Percentiles rank a stretch among this genome's conserved stretches.
phyloP scores from a whole-genome alignment of 2,329 filamentous ascomycete genomes.

The Acrocalymma vagum region DNA sequence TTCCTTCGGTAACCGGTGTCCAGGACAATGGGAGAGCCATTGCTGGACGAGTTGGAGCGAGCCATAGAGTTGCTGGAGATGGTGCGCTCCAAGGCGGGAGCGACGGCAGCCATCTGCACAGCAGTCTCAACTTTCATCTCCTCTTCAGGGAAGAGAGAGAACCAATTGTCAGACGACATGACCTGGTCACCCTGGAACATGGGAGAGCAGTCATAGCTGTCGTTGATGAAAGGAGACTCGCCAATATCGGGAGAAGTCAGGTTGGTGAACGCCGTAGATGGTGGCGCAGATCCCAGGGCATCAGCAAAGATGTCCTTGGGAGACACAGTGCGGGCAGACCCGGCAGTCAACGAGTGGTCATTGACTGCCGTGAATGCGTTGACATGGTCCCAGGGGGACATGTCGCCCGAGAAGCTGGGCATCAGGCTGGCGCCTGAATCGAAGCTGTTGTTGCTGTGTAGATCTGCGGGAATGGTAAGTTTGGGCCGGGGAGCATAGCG shows the following conservation, averaged over 20 bases:
- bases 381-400: slow-evolving; percentile 37
- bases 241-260: slow-evolving; percentile 83
- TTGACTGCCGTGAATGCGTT: slow-evolving; percentile 57
- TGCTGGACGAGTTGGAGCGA: slow-evolving; percentile 44
- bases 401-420: slow-evolving; percentile 49
- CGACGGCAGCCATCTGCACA: slow-evolving; percentile 31
- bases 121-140: slow-evolving; percentile 36
- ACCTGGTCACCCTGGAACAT: slow-evolving; percentile 70
- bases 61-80: slow-evolving; percentile 47
- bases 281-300: slow-evolving; percentile 77
- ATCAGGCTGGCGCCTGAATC: slow-evolving; percentile 59
- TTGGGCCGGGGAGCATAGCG: slow-evolving; percentile 16
- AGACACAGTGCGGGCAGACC: slow-evolving; percentile 71
- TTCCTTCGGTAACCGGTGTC: slow-evolving; percentile 48
- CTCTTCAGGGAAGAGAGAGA: slow-evolving; percentile 73
- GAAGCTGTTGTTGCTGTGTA: slow-evolving; percentile 50
- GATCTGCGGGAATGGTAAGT: slow-evolving; percentile 44
- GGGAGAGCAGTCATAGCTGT: slow-evolving; percentile 80
- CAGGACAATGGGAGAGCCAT: slow-evolving; percentile 46
- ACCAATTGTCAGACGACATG: slow-evolving; percentile 71
- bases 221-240: slow-evolving; percentile 76
- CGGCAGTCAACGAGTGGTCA: slow-evolving; percentile 47
- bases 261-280: slow-evolving; percentile 82
- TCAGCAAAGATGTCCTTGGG: slow-evolving; percentile 82
- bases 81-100: slow-evolving; percentile 51